Evolutionary conservation across 2,329 filamentous ascomycete genomes (phyloP).

Genomic region (Karstenula rhodostoma): DNA sequence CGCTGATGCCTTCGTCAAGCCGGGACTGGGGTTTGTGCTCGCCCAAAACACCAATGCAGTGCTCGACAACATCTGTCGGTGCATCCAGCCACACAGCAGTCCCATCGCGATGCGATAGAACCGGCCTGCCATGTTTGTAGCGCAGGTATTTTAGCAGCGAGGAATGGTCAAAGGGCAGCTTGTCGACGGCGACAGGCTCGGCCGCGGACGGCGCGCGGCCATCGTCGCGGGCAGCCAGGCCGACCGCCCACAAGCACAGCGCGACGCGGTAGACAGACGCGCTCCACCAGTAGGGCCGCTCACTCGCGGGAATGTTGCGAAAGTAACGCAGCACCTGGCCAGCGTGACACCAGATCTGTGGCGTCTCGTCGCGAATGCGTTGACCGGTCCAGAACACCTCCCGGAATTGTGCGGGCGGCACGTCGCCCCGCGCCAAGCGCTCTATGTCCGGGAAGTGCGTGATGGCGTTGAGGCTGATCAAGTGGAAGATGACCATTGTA

Average conservation of each 20-base stretch:
- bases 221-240: too few species aligned
- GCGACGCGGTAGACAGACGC: conserved; percentile 68
- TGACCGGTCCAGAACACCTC: conserved; percentile 11
- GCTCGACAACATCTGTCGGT: too few species aligned
- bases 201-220: too few species aligned
- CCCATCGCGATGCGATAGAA: too few species aligned
- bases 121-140: too few species aligned
- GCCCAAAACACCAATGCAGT: too few species aligned
- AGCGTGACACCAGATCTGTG: conserved; percentile 66
- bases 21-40: too few species aligned
- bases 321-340: conserved; percentile 69
- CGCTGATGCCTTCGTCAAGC: too few species aligned
- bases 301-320: conserved; percentile 62
- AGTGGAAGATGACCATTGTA: conserved; percentile 71
- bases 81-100: too few species aligned
- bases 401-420: conserved; percentile 55
- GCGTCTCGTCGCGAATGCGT: conserved; percentile 11
- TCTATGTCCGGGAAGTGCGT: conserved; percentile 72
- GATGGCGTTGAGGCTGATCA: conserved; percentile 70
- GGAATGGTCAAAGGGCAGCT: too few species aligned
- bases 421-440: conserved; percentile 60
- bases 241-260: conserved; percentile 15
- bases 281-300: conserved; percentile 72
- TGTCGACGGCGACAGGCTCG: too few species aligned
- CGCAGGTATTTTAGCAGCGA: too few species aligned